Base-by-base conservation (phyloP, 2,329 filamentous ascomycete genomes). In the Cadophora malorum region DNA sequence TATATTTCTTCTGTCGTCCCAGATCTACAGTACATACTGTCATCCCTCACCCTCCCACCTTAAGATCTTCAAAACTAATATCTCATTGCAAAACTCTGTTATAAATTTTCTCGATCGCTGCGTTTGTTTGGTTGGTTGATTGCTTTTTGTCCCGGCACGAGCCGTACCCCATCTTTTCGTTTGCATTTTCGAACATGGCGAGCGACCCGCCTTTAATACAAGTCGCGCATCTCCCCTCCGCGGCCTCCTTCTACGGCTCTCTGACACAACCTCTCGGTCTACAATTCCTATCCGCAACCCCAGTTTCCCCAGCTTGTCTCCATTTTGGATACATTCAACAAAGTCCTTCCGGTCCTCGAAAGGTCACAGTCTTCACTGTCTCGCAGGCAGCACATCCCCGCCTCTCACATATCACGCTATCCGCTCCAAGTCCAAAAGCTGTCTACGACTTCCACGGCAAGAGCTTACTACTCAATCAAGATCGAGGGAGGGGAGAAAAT, bases 191-290 rank as follows among this genome's bases (percentile, higher is more conserved):
- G 28, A 55, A 49, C 41, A 65, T 63, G 63, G 50, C 63, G 47
- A 53, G 52, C 41, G 45, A 65, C 55, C 64, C 70, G 49, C 85
- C 86, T 60, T 83, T 83, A 71, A 76, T 88, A 72, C 83, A 87
- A 76, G 93, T 97, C 76, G 90, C 89, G 69, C 90, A 94, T 79
- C 87, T 97, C 64, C 88, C 93, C 65, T 88, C 90, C 45, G 91
- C 93, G 3, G 88, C 91, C 61, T 96, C 93, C 8, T 97, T 96
- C 82, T 97, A 93, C 80, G 87, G 94, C 25, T 87, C 91, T 70
- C 85, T 93, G 71, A 85, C 93, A 8, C 92, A 95, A 74, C 91
- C 92, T 3, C 84, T 97, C 25, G 91, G 91, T 47, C 89, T 96
- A 70, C 86, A 86, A 69, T 79, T 61, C 80, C 63, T 73, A 35